Percentiles rank a stretch among this genome's conserved stretches.
Evolutionary conservation across 2,329 filamentous ascomycete species (phyloP).

Genomic region (Acarospora socialis): DNA sequence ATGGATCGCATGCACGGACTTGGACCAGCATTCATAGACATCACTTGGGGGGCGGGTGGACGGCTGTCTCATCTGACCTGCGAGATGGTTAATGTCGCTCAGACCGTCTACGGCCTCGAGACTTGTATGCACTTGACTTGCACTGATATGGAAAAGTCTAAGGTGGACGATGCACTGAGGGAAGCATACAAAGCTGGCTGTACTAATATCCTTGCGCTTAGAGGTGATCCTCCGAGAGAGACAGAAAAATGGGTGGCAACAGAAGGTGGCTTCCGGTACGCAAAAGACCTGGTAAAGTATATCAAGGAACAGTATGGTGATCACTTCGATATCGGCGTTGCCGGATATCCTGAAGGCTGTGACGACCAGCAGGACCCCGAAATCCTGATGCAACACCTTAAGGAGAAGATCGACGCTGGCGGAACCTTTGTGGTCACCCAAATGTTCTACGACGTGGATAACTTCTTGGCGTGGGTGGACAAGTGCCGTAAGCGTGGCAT

Average conservation of each 20-base stretch:
- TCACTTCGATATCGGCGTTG: conserved; percentile 95
- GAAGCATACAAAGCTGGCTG: conserved; percentile 89
- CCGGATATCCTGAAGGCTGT: conserved; percentile 88
- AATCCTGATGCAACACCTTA: conserved; percentile 73
- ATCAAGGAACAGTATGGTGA: conserved; percentile 67
- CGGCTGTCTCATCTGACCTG: conserved; percentile 81
- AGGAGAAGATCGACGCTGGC: conserved; percentile 92
- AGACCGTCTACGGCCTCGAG: conserved; percentile 88
- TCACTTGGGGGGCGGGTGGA: conserved; percentile 95
- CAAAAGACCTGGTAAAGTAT: conserved; percentile 76
- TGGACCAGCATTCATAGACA: conserved; percentile 90
- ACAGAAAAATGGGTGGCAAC: conserved; percentile 86
- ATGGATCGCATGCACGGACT: conserved; percentile 98
- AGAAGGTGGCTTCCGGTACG: conserved; percentile 79
- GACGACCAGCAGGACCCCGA: conserved; percentile 88
- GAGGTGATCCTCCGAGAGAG: conserved; percentile 86
- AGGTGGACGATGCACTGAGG: conserved; percentile 75
- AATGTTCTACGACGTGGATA: conserved; percentile 98
- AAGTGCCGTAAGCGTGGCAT: conserved; percentile 80
- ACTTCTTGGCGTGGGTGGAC: conserved; percentile 80
- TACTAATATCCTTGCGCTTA: conserved; percentile 88
- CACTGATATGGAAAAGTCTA: conserved; percentile 90
- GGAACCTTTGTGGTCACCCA: conserved; percentile 92
- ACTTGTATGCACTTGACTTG: conserved; percentile 99
- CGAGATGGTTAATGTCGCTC: conserved; percentile 94